A percentile compares a stretch with the other conserved stretches of the same genome.
Conservation (phyloP, 441 rosid genomes). For the Populus hybrid region DNA sequence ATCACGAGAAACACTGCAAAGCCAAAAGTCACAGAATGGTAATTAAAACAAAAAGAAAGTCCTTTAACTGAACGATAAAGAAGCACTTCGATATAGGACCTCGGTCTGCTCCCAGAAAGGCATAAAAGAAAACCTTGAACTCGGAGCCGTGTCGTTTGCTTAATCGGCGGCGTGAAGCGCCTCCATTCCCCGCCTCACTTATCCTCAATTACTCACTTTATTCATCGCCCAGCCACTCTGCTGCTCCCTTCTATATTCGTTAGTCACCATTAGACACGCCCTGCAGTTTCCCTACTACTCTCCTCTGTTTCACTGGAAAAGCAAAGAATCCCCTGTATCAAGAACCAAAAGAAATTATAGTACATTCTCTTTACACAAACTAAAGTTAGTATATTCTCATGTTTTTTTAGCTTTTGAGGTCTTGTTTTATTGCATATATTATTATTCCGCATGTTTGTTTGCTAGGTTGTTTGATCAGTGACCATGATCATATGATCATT, state of each 20-base stretch:
- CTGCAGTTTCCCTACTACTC: neutral
- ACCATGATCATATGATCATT: constrained; percentile 15
- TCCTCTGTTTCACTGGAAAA: neutral
- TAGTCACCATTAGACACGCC: neutral
- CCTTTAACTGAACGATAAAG: neutral
- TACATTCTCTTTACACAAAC: constrained; percentile 23
- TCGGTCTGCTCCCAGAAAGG: neutral
- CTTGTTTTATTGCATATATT: neutral
- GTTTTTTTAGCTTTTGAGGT: neutral
- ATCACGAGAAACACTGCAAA: too few relatives aligned
- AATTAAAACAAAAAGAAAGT: constrained; percentile 1
- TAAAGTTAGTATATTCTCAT: constrained; percentile 22
- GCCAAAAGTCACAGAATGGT: constrained; percentile 13
- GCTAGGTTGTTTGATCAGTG: neutral
- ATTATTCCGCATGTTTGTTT: neutral
- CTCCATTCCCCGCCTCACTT: neutral
- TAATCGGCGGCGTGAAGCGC: constrained; percentile 30
- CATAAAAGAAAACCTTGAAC: constrained; percentile 10
- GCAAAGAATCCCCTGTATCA: constrained; percentile 6
- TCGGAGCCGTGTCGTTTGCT: constrained; percentile 22
- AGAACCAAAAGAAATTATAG: constrained; percentile 2
- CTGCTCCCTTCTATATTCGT: neutral
- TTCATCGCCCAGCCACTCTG: constrained; percentile 7
- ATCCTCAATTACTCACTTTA: neutral
- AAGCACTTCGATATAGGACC: neutral